Evolutionary conservation across 2,329 filamentous ascomycete genomes (phyloP).

Genomic region (Scolecobasidium constrictum): DNA sequence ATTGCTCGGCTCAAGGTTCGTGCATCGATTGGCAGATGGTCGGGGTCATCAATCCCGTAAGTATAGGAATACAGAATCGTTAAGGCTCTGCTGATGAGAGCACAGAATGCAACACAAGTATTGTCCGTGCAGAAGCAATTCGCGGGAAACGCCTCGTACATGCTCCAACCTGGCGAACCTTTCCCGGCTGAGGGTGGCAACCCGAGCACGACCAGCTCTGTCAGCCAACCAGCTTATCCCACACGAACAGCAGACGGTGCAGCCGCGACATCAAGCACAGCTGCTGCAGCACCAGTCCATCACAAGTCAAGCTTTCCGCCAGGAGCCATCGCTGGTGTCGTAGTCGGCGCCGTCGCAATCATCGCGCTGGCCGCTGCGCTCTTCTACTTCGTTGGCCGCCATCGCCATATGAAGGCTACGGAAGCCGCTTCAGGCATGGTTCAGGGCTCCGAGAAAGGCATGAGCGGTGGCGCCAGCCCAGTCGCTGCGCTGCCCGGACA

Average conservation of each 20-base stretch:
- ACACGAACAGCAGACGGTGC: slow-evolving; percentile 1
- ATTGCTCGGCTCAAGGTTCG: slow-evolving; percentile 51
- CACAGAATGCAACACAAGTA: slow-evolving; percentile 13
- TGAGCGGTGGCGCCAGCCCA: not conserved
- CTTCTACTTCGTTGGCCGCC: slow-evolving; percentile 52
- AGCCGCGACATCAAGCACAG: slow-evolving; percentile 8
- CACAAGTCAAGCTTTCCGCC: slow-evolving; percentile 19
- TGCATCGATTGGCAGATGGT: slow-evolving; percentile 56
- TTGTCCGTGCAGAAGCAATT: slow-evolving; percentile 19
- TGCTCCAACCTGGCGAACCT: slow-evolving; percentile 21
- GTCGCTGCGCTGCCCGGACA: not conserved
- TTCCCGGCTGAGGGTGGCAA: slow-evolving; percentile 18
- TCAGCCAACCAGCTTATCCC: slow-evolving; percentile 3
- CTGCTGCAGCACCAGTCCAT: slow-evolving; percentile 4
- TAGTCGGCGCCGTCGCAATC: slow-evolving; percentile 50
- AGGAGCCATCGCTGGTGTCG: slow-evolving; percentile 41
- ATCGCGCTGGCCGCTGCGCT: slow-evolving; percentile 49
- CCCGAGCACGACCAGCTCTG: slow-evolving; percentile 10
- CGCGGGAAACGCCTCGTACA: slow-evolving; percentile 17
- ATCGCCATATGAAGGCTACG: not conserved
- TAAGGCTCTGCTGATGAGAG: not conserved
- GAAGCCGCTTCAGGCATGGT: not conserved
- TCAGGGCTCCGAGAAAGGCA: not conserved
- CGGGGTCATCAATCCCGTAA: slow-evolving; percentile 57
- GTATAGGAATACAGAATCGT: slow-evolving; percentile 11